Percentiles rank a stretch among this genome's conserved stretches.
phyloP scores from a whole-genome alignment of 441 rosid genomes.

The Macaranga tanarius region DNA sequence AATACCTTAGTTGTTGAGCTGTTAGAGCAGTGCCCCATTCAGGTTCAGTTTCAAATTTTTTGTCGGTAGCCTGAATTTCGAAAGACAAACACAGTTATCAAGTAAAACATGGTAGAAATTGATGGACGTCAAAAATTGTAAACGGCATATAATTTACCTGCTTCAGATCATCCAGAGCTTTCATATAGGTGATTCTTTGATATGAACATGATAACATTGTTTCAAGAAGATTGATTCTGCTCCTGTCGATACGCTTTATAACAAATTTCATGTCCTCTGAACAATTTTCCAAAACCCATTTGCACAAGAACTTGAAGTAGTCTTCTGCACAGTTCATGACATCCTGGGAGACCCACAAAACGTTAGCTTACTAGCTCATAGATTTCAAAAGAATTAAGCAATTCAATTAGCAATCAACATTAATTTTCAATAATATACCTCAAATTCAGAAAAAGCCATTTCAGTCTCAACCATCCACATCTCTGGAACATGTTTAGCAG shows the following conservation, averaged over 20 bases:
- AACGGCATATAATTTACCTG: slow-evolving; percentile 39
- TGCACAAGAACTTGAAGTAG: slow-evolving; percentile 67
- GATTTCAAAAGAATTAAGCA: too few species aligned
- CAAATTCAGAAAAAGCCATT: slow-evolving; percentile 75
- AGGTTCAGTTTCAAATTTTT: slow-evolving; percentile 50
- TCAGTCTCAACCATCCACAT: slow-evolving; percentile 81
- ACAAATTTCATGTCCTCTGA: slow-evolving; percentile 62
- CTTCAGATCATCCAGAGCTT: slow-evolving; percentile 54
- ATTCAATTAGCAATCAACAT: background rate
- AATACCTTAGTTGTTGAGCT: slow-evolving; percentile 73
- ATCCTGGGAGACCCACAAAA: slow-evolving; percentile 48
- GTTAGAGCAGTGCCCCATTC: slow-evolving; percentile 66
- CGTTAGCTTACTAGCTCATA: background rate
- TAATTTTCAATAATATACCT: slow-evolving; percentile 42
- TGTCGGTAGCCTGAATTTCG: slow-evolving; percentile 43
- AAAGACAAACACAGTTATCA: background rate
- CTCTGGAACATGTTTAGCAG: slow-evolving; percentile 60
- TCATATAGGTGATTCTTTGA: slow-evolving; percentile 56
- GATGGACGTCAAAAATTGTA: background rate
- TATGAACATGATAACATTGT: slow-evolving; percentile 39
- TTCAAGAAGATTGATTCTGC: slow-evolving; percentile 48
- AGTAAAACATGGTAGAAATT: background rate
- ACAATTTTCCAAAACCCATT: slow-evolving; percentile 66
- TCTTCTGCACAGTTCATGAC: slow-evolving; percentile 80
- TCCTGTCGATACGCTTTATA: slow-evolving; percentile 55